phyloP scores from a whole-genome alignment of 257 asterid species.

The Solanum etuberosum region DNA sequence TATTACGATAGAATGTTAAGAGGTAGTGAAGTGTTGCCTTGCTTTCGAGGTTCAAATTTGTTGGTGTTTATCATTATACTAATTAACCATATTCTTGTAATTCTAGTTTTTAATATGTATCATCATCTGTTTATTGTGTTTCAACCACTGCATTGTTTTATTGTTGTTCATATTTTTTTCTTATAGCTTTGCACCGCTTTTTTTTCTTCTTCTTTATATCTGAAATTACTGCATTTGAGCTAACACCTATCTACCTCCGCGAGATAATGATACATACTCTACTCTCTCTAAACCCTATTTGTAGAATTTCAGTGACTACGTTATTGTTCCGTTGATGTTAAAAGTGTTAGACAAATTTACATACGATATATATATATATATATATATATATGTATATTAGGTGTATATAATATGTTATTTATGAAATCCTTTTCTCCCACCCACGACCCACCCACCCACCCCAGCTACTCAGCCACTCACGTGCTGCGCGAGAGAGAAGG shows the following conservation, averaged over 20 bases:
- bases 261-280: too few species aligned
- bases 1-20: neutral
- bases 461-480: neutral
- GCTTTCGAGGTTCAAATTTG: neutral
- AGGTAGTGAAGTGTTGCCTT: neutral
- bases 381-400: too few species aligned
- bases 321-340: too few species aligned
- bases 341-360: too few species aligned
- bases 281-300: too few species aligned
- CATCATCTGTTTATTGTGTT: neutral
- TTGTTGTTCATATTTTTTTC: neutral
- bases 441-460: neutral
- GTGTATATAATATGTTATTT: neutral
- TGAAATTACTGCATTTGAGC: neutral
- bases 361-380: too few species aligned
- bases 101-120: neutral
- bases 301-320: neutral
- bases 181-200: neutral
- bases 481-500: neutral
- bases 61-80: neutral
- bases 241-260: neutral
- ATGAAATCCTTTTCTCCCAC: neutral
- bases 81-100: neutral
- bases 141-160: accelerated
- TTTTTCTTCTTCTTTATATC: neutral